A percentile compares a stretch with the other conserved stretches of the same genome.
Conservation (phyloP, 148 eudicot genomes). For the Fagopyrum tataricum region DNA sequence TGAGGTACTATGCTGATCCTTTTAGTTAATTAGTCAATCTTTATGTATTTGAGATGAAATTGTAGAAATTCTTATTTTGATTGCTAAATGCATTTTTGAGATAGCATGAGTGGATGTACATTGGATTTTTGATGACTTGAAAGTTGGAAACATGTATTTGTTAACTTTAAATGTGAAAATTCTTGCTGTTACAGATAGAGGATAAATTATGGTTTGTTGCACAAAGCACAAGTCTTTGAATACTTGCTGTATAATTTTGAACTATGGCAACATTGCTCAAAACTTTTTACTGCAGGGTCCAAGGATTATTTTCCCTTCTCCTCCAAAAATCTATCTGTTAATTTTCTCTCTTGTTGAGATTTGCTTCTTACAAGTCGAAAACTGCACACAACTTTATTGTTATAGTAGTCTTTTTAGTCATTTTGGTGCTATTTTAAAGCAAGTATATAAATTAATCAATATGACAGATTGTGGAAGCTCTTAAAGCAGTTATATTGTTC, state of each 20-base stretch:
- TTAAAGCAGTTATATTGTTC: no score
- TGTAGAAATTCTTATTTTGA: background rate
- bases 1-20: conserved; percentile 16
- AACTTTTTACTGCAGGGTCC: no score
- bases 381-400: no score
- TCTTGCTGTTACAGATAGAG: background rate
- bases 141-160: background rate
- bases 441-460: no score
- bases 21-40: background rate
- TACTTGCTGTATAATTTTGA: background rate
- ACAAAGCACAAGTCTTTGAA: no score
- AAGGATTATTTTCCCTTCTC: no score
- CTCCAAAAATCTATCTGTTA: no score
- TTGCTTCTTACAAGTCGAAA: no score
- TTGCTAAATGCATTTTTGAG: background rate
- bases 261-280: background rate
- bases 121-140: background rate
- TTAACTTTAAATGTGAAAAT: background rate
- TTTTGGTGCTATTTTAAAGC: no score
- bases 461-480: no score
- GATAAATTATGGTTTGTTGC: background rate
- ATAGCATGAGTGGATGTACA: background rate
- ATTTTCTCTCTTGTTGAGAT: no score
- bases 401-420: no score
- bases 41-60: background rate